A percentile compares a stretch with the other conserved stretches of the same genome.
phyloP scores from a whole-genome alignment of 208 protist genomes.

The Herpetomonas samuelpessoai region DNA sequence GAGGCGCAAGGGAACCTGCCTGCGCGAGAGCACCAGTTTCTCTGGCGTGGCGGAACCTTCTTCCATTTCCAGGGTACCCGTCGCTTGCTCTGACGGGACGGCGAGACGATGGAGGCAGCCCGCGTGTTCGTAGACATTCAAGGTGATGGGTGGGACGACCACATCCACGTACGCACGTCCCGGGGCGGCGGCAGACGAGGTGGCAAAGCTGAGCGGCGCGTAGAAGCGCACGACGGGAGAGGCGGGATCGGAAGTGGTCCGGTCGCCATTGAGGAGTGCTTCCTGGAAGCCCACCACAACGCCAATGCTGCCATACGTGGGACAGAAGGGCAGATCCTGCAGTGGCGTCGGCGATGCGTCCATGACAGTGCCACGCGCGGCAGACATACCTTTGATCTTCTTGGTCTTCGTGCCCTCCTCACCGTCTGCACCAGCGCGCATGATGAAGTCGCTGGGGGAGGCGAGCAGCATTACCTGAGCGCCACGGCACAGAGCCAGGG shows the following conservation, averaged over 20 bases:
- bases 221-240: constrained; percentile 63
- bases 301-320: constrained; percentile 19
- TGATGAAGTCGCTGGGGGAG: constrained; percentile 26
- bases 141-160: background rate
- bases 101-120: background rate
- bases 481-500: constrained; percentile 56
- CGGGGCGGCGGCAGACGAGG: too few species aligned
- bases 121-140: background rate
- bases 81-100: too few species aligned
- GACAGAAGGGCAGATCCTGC: background rate
- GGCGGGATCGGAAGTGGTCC: constrained; percentile 23
- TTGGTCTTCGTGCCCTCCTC: background rate
- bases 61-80: background rate
- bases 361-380: too few species aligned
- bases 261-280: too few species aligned
- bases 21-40: constrained; percentile 31
- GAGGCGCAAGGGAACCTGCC: constrained; percentile 89
- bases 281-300: constrained; percentile 25
- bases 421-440: constrained; percentile 21
- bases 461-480: constrained; percentile 76
- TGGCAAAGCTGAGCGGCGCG: background rate
- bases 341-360: too few species aligned
- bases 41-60: constrained; percentile 27
- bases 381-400: too few species aligned
- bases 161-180: background rate